phyloP scores from a whole-genome alignment of 192 early-diverging fungal genomes.

The Coemansia sp. region DNA sequence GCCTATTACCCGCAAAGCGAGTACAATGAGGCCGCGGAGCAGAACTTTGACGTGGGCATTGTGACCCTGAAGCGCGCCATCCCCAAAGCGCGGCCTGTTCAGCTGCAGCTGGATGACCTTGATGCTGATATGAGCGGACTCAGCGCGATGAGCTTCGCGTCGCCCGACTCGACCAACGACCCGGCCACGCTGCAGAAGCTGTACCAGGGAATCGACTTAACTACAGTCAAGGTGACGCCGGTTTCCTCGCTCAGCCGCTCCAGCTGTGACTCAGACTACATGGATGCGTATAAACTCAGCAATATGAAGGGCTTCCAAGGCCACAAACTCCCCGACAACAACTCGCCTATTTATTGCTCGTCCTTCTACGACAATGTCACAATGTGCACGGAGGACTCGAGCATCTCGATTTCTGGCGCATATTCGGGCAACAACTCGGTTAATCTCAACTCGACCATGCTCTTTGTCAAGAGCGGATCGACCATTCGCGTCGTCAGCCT shows the following conservation, averaged over 20 bases:
- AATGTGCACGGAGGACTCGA: conserved; percentile 29
- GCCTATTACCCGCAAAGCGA: conserved; percentile 52
- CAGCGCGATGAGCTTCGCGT: conserved; percentile 23
- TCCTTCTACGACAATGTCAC: conserved; percentile 41
- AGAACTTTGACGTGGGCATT: conserved; percentile 51
- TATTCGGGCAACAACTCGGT: conserved; percentile 20
- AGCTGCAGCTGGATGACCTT: conserved; percentile 41
- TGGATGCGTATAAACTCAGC: conserved; percentile 26
- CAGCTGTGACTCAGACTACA: conserved; percentile 33
- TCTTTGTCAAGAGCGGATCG: conserved; percentile 32
- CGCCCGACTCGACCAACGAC: conserved; percentile 24
- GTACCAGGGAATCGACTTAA: conserved; percentile 46
- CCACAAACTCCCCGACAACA: conserved; percentile 34
- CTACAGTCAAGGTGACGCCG: conserved; percentile 18
- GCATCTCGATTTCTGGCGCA: conserved; percentile 27
- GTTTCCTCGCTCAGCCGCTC: conserved; percentile 28
- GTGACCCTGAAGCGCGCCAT: conserved; percentile 34
- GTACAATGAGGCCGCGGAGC: conserved; percentile 22
- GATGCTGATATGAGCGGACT: conserved; percentile 18
- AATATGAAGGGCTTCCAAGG: conserved; percentile 47
- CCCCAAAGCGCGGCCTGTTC: conserved; percentile 7
- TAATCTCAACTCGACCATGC: conserved; percentile 48
- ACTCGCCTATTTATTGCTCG: conserved; percentile 46
- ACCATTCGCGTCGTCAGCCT: conserved; percentile 31
- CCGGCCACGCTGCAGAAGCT: conserved; percentile 35